Percentiles rank a stretch among this genome's conserved stretches.
Evolutionary conservation across 2,329 filamentous ascomycete species (phyloP).

Genomic region (Alternaria panax): DNA sequence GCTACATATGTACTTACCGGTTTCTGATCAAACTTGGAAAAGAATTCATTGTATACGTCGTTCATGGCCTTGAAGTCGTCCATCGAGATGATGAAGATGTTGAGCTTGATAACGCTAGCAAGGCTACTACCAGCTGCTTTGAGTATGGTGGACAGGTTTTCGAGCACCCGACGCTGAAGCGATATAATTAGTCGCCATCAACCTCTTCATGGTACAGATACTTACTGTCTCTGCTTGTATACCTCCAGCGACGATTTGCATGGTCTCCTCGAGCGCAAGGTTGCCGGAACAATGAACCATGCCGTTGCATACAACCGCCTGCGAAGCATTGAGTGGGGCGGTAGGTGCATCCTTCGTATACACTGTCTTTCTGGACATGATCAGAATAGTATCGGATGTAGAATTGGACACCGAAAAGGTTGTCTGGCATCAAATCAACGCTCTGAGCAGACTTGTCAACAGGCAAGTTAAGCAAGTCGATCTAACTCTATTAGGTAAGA

Average conservation of each 20-base stretch:
- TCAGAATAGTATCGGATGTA: background rate
- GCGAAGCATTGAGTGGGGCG: background rate
- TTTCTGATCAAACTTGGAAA: background rate
- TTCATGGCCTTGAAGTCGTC: background rate
- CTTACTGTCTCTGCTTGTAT: constrained; percentile 1
- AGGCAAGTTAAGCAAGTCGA: too few relatives aligned
- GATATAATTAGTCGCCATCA: background rate
- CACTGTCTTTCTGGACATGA: background rate
- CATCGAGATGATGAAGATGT: background rate
- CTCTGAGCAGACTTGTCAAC: too few relatives aligned
- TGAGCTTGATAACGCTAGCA: background rate
- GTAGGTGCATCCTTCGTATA: background rate
- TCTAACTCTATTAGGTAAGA: too few relatives aligned
- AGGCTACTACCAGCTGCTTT: background rate
- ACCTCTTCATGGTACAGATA: background rate
- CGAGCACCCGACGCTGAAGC: background rate
- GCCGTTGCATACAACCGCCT: constrained; percentile 1
- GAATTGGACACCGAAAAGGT: background rate
- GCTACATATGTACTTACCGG: background rate
- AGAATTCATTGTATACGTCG: background rate
- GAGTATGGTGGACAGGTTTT: background rate
- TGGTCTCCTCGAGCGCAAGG: background rate
- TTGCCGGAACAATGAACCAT: constrained; percentile 2
- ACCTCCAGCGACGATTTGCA: constrained; percentile 1
- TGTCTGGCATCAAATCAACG: background rate